A percentile compares a stretch with the other conserved stretches of the same genome.
Conservation (phyloP, 192 early-diverging fungal genomes). For the Umbelopsis ramanniana region DNA sequence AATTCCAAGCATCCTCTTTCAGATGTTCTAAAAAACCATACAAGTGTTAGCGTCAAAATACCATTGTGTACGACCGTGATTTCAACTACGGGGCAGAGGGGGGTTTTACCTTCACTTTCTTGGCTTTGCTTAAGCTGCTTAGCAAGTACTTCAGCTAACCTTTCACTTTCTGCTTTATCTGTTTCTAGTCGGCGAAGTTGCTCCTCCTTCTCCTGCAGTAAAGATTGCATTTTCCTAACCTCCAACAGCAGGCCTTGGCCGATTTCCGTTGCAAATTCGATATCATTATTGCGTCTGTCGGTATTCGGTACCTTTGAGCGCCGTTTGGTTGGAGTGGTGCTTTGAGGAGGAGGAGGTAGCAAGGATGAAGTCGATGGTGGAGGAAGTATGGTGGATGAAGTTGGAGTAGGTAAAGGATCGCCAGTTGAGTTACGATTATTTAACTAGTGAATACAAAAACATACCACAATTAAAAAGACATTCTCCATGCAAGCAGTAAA, state of each 20-base stretch:
- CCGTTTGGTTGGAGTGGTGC: slow-evolving; percentile 40
- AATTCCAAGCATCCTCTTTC: slow-evolving; percentile 61
- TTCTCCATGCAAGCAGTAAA: not conserved
- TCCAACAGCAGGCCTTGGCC: slow-evolving; percentile 49
- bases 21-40: slow-evolving; percentile 45
- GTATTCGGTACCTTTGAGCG: slow-evolving; percentile 42
- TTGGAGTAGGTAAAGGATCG: slow-evolving; percentile 41
- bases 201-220: slow-evolving; percentile 50
- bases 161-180: slow-evolving; percentile 57
- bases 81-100: too few species aligned
- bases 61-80: too few species aligned
- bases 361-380: slow-evolving; percentile 18
- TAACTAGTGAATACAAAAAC: not conserved
- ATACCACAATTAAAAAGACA: slow-evolving; percentile 10
- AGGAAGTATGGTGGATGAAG: slow-evolving; percentile 26
- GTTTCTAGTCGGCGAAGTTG: slow-evolving; percentile 43
- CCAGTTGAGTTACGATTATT: slow-evolving; percentile 15
- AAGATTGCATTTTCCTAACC: slow-evolving; percentile 46
- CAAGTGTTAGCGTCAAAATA: not conserved
- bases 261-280: slow-evolving; percentile 53
- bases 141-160: slow-evolving; percentile 49
- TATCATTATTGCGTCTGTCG: slow-evolving; percentile 43
- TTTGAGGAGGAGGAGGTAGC: slow-evolving; percentile 29
- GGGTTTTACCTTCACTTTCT: slow-evolving; percentile 56
- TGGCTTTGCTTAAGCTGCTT: slow-evolving; percentile 56